Conservation (phyloP, 2,329 filamentous ascomycete genomes). For the Trichophyton verrucosum region DNA sequence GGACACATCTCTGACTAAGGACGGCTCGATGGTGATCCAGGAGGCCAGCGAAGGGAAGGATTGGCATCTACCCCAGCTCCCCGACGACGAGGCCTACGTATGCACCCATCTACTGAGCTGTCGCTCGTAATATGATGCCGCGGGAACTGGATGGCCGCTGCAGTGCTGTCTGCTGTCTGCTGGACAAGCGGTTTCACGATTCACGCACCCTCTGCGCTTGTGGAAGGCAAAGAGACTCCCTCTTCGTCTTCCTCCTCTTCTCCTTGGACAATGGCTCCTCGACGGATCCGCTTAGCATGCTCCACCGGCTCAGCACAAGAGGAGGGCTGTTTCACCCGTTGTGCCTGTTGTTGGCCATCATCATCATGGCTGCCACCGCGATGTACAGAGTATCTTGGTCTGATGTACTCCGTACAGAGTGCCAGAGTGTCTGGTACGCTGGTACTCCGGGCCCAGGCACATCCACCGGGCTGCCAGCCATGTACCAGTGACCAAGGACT, state of each 20-base stretch:
- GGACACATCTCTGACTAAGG: neutral
- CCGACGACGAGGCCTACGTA: neutral
- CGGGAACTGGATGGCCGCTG: neutral
- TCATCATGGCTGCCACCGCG: neutral
- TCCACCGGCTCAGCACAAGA: neutral
- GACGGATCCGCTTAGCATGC: neutral
- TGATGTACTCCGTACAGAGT: too few species aligned
- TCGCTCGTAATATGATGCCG: neutral
- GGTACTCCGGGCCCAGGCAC: too few species aligned
- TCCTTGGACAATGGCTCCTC: neutral
- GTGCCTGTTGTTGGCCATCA: neutral
- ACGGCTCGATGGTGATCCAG: neutral
- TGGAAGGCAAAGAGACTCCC: neutral
- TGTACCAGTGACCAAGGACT: too few species aligned
- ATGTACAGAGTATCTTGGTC: neutral
- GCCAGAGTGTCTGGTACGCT: too few species aligned
- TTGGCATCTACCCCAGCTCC: neutral
- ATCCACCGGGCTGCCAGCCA: too few species aligned
- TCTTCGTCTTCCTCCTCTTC: neutral
- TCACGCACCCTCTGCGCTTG: neutral
- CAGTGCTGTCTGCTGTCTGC: neutral
- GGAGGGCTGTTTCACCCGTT: neutral
- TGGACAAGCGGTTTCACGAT: neutral
- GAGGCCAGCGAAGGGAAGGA: neutral
- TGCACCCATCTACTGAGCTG: neutral